Evolutionary conservation across 1,139 yeast genomes (phyloP), one percentile per base, ranked within the genome.

Genomic region (Kurtzmaniella quercitrusa): DNA sequence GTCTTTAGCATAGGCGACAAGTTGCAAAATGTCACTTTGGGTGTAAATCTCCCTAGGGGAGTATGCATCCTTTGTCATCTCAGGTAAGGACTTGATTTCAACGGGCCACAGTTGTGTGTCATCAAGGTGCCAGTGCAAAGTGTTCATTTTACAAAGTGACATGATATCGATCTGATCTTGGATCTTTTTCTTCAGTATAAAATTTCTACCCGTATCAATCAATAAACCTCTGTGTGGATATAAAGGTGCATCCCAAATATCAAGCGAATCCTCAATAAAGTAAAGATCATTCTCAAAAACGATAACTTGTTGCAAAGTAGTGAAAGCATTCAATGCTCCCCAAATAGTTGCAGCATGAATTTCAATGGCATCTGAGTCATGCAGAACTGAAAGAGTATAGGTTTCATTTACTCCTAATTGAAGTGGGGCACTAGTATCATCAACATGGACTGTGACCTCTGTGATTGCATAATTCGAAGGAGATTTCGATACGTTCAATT

Each of bases 91-190:
- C 15, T 56, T 49, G 36, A 73, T 49, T 38, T 61, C 60, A 15
- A 75, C 19, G 1, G 80, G 78, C 79, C 79, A 74, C 27, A 76
- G 67, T 46, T 70, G 75, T 8, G 75, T 49, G 49, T 74, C 80
- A 9, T 59, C 62, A 17, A 73, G 49, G 50, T 74, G 80, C 75
- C 77, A 72, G 48, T 74, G 80, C 39, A 74, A 60, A 1, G 63
- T 58, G 48, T 74, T 74, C 58, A 75, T 52, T 54, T 74, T 75
- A 8, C 66, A 46, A 38, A 69, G 55, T 1, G 74, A 56, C 75
- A 74, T 66, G 17, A 70, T 57, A 43, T 73, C 79, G 41, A 74
- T 59, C 49, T 73, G 73, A 31, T 68, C 62, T 39, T 58, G 49
- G 15, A 74, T 58, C 6, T 63, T 54, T 4, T 57, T 55, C 12